Conservation (phyloP, 352 stramenopile genomes). For the Globisporangium spinosum region DNA sequence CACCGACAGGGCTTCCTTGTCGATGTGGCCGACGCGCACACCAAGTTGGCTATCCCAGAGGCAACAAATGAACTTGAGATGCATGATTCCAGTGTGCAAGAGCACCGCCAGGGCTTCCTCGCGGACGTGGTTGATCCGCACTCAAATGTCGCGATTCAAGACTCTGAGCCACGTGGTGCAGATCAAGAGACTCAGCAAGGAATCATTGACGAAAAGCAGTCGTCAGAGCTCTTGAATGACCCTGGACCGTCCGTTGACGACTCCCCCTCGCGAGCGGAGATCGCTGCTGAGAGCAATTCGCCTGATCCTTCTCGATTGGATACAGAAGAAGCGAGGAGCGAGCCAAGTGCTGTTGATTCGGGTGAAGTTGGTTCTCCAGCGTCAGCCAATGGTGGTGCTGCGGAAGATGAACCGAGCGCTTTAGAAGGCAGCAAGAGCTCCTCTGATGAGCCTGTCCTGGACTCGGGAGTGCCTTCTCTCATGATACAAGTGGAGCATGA, state of each 20-base stretch:
- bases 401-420: not conserved
- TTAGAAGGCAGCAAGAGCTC: not conserved
- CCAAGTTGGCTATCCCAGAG: not conserved
- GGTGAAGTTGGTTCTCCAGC: not conserved
- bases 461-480: not conserved
- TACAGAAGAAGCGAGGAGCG: not conserved
- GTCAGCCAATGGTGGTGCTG: not conserved
- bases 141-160: not conserved
- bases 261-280: not conserved
- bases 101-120: conserved; percentile 3
- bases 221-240: not conserved
- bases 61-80: not conserved
- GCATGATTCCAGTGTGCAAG: not conserved
- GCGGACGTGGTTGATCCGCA: conserved; percentile 6
- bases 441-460: not conserved
- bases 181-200: not conserved
- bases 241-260: not conserved
- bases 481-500: not conserved
- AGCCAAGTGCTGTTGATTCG: not conserved
- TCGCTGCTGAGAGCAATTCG: not conserved
- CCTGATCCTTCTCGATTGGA: not conserved
- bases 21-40: not conserved
- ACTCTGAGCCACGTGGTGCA: not conserved
- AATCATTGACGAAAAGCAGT: too few relatives aligned
- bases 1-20: not conserved